Conservation (phyloP, 208 protist genomes). For the Crithidia expoeki region DNA sequence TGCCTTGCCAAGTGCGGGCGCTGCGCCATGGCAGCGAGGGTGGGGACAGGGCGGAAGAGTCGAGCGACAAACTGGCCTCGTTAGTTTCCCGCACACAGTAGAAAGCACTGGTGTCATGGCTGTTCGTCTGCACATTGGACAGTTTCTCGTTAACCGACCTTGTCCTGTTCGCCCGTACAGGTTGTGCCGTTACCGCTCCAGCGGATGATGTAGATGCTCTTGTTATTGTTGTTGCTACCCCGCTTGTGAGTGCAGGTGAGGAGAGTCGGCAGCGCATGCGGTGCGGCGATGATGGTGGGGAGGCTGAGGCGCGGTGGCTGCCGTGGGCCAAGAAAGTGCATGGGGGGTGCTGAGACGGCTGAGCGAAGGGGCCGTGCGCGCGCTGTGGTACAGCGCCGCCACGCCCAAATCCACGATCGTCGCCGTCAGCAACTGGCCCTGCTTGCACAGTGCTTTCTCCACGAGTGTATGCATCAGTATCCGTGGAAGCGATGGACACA, state of each 20-base stretch:
- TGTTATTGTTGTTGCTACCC: not conserved
- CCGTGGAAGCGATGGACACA: no score
- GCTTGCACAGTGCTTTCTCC: no score
- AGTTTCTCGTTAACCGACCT: not conserved
- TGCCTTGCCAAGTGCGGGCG: not conserved
- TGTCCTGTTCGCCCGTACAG: not conserved
- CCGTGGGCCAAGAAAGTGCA: constrained; percentile 12
- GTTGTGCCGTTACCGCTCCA: not conserved
- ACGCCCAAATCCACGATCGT: not conserved
- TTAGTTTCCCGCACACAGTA: not conserved
- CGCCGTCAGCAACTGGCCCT: no score
- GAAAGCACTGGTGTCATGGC: not conserved
- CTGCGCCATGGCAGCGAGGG: constrained; percentile 1
- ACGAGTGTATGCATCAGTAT: no score
- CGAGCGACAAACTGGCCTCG: not conserved
- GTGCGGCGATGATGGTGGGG: not conserved
- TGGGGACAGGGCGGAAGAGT: not conserved
- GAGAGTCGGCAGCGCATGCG: not conserved
- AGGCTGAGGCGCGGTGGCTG: not conserved
- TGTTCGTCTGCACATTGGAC: constrained; percentile 3
- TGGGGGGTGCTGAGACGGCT: constrained; percentile 12
- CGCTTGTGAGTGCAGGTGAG: not conserved
- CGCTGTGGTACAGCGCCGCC: constrained; percentile 10
- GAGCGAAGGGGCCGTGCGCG: constrained; percentile 18
- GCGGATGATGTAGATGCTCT: not conserved